Percentiles rank a stretch among this genome's conserved stretches.
Conservation (phyloP, 2,329 filamentous ascomycete species). For the Aspergillus neoniger region DNA sequence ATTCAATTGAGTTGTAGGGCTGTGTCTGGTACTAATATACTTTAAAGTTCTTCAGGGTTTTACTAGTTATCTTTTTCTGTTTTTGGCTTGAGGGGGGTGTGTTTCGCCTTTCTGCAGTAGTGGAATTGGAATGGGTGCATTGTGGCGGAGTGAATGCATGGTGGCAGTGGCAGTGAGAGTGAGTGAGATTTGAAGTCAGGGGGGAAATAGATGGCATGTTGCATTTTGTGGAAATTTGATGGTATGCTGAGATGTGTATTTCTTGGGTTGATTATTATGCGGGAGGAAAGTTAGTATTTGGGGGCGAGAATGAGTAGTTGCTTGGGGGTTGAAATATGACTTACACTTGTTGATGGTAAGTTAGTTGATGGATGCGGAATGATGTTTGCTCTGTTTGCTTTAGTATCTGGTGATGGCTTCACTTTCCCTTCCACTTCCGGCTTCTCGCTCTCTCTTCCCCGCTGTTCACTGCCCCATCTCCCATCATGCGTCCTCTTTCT, state of each 20-base stretch:
- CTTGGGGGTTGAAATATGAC: neutral
- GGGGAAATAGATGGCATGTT: neutral
- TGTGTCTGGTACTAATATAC: neutral
- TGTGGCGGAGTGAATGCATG: constrained; percentile 11
- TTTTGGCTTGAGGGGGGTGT: neutral
- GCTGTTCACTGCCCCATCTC: constrained; percentile 9
- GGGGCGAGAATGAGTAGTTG: neutral
- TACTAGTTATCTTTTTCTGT: no score
- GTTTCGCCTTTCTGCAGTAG: neutral
- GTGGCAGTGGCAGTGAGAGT: neutral
- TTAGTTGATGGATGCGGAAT: neutral
- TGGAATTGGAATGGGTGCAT: neutral
- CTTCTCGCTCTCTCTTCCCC: constrained; percentile 6
- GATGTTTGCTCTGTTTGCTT: constrained; percentile 12
- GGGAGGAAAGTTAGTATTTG: neutral
- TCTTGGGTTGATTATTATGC: no score
- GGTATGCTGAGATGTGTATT: neutral
- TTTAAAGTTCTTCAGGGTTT: no score
- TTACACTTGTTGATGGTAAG: neutral
- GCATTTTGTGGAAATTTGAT: neutral
- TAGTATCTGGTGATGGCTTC: neutral
- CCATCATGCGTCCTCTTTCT: constrained; percentile 39
- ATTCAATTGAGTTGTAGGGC: neutral
- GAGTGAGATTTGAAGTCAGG: neutral
- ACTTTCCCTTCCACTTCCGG: constrained; percentile 22